phyloP scores from a whole-genome alignment of 2,329 filamentous ascomycete species.

The Aureobasidium sp. region DNA sequence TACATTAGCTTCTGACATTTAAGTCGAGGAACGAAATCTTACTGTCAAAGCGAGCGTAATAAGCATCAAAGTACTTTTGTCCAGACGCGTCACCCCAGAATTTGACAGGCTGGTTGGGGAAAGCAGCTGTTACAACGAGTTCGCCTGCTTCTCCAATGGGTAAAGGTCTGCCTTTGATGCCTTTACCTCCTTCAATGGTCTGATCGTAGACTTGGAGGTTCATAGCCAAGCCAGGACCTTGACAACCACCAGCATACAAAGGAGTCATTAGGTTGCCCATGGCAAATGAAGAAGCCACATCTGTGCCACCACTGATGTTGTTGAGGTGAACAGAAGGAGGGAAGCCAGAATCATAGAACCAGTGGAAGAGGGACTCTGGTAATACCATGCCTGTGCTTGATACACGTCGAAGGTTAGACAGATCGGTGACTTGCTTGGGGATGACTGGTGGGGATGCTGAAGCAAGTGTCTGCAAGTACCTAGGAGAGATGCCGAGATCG shows the following conservation, averaged over 20 bases:
- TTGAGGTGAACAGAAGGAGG: conserved; percentile 58
- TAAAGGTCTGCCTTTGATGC: conserved; percentile 44
- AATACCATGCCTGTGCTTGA: conserved; percentile 77
- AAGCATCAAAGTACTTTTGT: conserved; percentile 39
- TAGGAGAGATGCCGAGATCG: conserved; percentile 66
- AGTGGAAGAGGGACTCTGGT: conserved; percentile 68
- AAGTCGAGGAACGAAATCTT: neutral
- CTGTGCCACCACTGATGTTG: conserved; percentile 73
- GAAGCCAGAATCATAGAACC: conserved; percentile 70
- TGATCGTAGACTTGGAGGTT: conserved; percentile 56
- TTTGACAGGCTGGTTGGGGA: conserved; percentile 64
- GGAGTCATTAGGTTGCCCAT: conserved; percentile 63
- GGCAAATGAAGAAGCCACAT: conserved; percentile 61
- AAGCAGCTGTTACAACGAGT: conserved; percentile 61
- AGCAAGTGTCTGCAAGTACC: conserved; percentile 68
- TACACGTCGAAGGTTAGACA: conserved; percentile 56
- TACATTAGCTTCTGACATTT: neutral
- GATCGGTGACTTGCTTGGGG: conserved; percentile 56
- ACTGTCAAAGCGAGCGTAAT: conserved; percentile 40
- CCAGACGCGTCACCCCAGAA: conserved; percentile 41
- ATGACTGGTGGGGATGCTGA: conserved; percentile 48
- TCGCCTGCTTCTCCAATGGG: conserved; percentile 64
- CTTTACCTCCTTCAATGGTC: conserved; percentile 36
- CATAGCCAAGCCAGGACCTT: conserved; percentile 47
- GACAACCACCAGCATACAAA: conserved; percentile 53